These are phyloP conservation scores for Leucocoprinus leucothites DNA, from an alignment of 768 basidiomycete species.

Conservation along the genomic window DNA sequence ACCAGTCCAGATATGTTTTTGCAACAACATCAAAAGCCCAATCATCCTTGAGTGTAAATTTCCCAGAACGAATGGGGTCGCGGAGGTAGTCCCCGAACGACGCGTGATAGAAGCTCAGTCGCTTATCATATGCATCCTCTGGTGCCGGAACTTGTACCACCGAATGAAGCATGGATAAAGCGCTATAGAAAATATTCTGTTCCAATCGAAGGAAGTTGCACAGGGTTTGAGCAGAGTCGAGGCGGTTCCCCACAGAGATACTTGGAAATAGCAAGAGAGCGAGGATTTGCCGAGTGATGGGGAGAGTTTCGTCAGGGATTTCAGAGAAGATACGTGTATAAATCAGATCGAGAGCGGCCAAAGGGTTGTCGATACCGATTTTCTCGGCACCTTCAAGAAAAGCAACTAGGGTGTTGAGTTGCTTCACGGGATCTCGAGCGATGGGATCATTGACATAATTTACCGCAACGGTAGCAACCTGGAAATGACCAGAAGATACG, in stretches of 20 bases:
- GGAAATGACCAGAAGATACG: background rate
- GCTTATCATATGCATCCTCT: background rate
- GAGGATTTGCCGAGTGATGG: background rate
- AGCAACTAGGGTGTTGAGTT: background rate
- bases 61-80: background rate
- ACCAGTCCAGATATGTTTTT: background rate
- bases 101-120: background rate
- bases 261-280: too few species aligned
- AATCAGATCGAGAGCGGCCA: background rate
- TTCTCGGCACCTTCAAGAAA: background rate
- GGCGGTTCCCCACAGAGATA: background rate
- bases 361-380: background rate
- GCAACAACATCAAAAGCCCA: background rate
- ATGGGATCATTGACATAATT: background rate
- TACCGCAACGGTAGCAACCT: background rate
- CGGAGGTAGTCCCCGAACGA: conserved; percentile 1
- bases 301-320: background rate
- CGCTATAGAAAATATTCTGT: background rate
- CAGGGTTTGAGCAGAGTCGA: background rate
- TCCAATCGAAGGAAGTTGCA: background rate
- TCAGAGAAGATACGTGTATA: background rate
- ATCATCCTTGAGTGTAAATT: background rate
- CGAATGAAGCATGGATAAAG: background rate
- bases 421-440: background rate
- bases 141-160: background rate